These are phyloP conservation scores for Corchorus capsularis DNA, from an alignment of 345 rosid species.

Conservation along the genomic window DNA sequence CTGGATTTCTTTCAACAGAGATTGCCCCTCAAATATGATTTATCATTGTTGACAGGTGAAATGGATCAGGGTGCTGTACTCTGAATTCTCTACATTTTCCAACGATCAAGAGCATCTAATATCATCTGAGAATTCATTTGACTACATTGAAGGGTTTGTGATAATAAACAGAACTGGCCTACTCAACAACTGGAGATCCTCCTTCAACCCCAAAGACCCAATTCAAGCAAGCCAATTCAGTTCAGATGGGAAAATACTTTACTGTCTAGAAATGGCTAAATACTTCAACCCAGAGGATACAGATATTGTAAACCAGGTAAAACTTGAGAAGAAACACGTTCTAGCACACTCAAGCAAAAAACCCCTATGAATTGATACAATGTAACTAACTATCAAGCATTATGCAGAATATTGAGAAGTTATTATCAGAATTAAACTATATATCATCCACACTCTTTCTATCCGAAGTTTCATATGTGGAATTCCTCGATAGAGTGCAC, in stretches of 20 bases:
- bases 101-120: slow-evolving; percentile 81
- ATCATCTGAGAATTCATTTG: slow-evolving; percentile 58
- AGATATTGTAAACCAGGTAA: slow-evolving; percentile 53
- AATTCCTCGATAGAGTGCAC: slow-evolving; percentile 92
- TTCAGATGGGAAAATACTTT: slow-evolving; percentile 76
- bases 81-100: slow-evolving; percentile 78
- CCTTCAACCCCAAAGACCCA: slow-evolving; percentile 74
- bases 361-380: not conserved
- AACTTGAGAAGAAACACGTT: not conserved
- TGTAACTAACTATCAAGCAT: slow-evolving; percentile 7
- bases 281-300: slow-evolving; percentile 66
- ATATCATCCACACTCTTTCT: slow-evolving; percentile 71
- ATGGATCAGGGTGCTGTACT: slow-evolving; percentile 88
- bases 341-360: slow-evolving; percentile 3
- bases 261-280: slow-evolving; percentile 82
- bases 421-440: slow-evolving; percentile 65
- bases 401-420: slow-evolving; percentile 54
- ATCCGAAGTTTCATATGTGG: slow-evolving; percentile 68
- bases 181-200: slow-evolving; percentile 80
- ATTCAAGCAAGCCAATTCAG: slow-evolving; percentile 67
- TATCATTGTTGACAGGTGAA: slow-evolving; percentile 57
- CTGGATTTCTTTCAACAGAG: slow-evolving; percentile 14
- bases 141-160: slow-evolving; percentile 92
- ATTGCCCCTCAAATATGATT: slow-evolving; percentile 23
- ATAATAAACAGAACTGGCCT: slow-evolving; percentile 74